phyloP scores from a whole-genome alignment of 2,329 filamentous ascomycete species.

The Penicillium sp. region DNA sequence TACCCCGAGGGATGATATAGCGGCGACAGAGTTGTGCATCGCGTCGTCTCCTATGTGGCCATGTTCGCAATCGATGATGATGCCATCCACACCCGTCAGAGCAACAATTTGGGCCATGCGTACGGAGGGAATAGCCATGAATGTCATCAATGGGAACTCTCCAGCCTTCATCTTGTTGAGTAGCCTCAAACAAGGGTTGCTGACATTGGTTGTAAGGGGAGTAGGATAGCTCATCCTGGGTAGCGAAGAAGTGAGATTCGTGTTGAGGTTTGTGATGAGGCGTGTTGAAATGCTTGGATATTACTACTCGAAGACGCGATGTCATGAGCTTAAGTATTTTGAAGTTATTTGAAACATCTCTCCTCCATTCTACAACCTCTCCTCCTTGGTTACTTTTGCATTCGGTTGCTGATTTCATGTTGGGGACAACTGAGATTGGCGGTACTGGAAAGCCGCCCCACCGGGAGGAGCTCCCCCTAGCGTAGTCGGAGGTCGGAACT shows the following conservation, averaged over 20 bases:
- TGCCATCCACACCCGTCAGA: constrained; percentile 63
- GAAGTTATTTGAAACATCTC: neutral
- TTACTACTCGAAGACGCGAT: neutral
- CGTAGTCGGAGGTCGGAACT: too few relatives aligned
- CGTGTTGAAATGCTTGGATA: too few relatives aligned
- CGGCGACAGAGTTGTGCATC: constrained; percentile 29
- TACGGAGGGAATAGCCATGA: constrained; percentile 51
- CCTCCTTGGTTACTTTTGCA: too few relatives aligned
- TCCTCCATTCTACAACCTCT: too few relatives aligned
- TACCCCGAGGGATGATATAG: constrained; percentile 26
- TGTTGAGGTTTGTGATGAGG: neutral
- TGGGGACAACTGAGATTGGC: too few relatives aligned
- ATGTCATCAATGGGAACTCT: constrained; percentile 50
- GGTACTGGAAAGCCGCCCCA: neutral
- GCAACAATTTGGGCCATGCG: constrained; percentile 58
- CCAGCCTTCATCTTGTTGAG: constrained; percentile 46
- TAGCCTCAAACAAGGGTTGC: constrained; percentile 46
- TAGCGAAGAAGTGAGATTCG: constrained; percentile 17
- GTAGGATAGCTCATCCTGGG: constrained; percentile 19
- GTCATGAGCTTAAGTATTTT: neutral
- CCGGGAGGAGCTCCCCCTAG: constrained; percentile 18
- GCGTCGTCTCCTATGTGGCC: constrained; percentile 30
- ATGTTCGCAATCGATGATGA: constrained; percentile 49
- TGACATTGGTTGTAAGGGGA: constrained; percentile 32
- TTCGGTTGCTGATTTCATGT: too few relatives aligned